phyloP scores from a whole-genome alignment of 176 grass and related monocot species.

The Pontederia crassipes region DNA sequence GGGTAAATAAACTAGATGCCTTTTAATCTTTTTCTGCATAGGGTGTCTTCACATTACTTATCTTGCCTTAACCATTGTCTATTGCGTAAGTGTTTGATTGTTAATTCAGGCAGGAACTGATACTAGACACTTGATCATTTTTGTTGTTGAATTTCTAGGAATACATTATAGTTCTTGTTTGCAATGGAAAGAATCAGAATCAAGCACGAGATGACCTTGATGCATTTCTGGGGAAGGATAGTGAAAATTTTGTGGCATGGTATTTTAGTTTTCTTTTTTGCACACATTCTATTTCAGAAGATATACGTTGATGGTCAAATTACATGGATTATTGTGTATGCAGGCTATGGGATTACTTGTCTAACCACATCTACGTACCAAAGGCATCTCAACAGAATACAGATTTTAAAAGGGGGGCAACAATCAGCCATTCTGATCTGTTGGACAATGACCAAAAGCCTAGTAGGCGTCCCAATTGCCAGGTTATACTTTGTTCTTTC shows the following conservation, averaged over 20 bases:
- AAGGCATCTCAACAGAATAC: slow-evolving; percentile 19
- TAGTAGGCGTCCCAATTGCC: slow-evolving; percentile 16
- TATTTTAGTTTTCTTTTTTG: slow-evolving; percentile 20
- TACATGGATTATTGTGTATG: slow-evolving; percentile 16
- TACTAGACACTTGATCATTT: slow-evolving; percentile 15
- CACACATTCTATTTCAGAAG: not conserved
- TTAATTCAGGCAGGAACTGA: slow-evolving; percentile 20
- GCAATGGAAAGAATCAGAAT: slow-evolving; percentile 82
- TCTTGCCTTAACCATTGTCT: not conserved
- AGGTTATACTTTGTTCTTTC: no score
- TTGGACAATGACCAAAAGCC: slow-evolving; percentile 9
- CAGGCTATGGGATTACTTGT: slow-evolving; percentile 59
- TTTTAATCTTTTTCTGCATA: no score
- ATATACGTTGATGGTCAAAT: slow-evolving; percentile 8
- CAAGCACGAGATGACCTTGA: slow-evolving; percentile 70
- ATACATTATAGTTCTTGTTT: slow-evolving; percentile 77
- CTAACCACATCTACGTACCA: slow-evolving; percentile 13
- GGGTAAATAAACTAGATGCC: no score
- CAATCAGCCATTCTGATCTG: slow-evolving; percentile 2
- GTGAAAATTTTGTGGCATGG: slow-evolving; percentile 72
- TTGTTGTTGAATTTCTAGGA: slow-evolving; percentile 41
- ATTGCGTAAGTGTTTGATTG: slow-evolving; percentile 4
- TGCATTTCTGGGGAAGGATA: slow-evolving; percentile 76
- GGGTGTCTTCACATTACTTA: no score
- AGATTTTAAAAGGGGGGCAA: slow-evolving; percentile 8